Evolutionary conservation across 805 yeast genomes (phyloP), one percentile per base, ranked within the genome.

Genomic region (Kurtzmaniella fragi): DNA sequence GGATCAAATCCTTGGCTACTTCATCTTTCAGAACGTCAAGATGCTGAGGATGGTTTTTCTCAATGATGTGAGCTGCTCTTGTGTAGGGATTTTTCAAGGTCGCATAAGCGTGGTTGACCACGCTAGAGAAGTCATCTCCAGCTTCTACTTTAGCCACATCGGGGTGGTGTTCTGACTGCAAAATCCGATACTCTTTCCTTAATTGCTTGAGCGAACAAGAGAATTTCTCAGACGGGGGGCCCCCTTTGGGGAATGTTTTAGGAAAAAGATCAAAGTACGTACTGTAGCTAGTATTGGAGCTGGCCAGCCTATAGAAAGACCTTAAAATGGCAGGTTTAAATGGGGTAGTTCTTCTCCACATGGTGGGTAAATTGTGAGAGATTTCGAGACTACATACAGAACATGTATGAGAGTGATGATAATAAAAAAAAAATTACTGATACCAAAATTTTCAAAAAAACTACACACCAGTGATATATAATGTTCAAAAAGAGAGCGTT

Each of bases 161-260:
- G 0, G 99, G 99, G 55, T 91, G 99, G 35, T 75, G 71, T 42
- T 72, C 68, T 28, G 84, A 75, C 58, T 91, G 98, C 25, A 89
- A 64, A 7, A 53, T 46, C 30, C 95, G 64, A 57, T 80, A 91
- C 57, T 93, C 98, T 42, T 78, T 73, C 37, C 95, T 73, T 35
- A 91, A 69, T 13, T 62, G 52, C 35, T 70, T 63, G 11, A 67
- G 50, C 51, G 87, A 80, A 4, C 88, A 59, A 1, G 57, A 52
- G 62, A 88, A 91, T 26, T 71, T 57, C 17, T 80, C 81, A 1
- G 49, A 42, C 1, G 84, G 83, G 2, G 89, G 88, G 2, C 80
- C 76, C 0, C 82, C 82, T 1, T 68, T 40, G 0, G 86, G 82
- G 44, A 87, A 81, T 0, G 89, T 78, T 50, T 75, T 69, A 0